These are phyloP conservation scores for Alternaria brassicicola DNA, from an alignment of 2,329 filamentous ascomycete genomes.

Conservation along the genomic window DNA sequence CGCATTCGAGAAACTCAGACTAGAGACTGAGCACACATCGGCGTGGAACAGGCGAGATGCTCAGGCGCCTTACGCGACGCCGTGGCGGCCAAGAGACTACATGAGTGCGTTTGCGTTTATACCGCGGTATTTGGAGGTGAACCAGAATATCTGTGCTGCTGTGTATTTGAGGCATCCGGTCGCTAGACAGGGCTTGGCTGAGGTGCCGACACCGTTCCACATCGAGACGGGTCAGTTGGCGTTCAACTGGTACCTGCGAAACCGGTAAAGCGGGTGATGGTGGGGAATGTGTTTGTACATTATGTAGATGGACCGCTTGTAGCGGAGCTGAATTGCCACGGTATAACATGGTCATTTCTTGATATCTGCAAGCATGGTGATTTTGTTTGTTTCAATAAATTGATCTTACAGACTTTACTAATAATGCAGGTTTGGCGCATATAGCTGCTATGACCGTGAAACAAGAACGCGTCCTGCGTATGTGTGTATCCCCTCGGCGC, in stretches of 20 bases:
- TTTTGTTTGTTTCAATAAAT: background rate
- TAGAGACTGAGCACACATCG: constrained; percentile 75
- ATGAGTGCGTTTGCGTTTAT: constrained; percentile 96
- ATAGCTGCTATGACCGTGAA: background rate
- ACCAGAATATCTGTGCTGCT: constrained; percentile 94
- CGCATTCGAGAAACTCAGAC: constrained; percentile 64
- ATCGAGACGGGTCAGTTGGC: constrained; percentile 76
- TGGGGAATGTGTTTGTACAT: constrained; percentile 9
- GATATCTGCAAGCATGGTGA: background rate
- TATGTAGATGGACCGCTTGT: constrained; percentile 3
- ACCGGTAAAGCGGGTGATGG: constrained; percentile 62
- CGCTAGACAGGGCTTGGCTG: constrained; percentile 77
- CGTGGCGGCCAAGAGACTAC: constrained; percentile 84
- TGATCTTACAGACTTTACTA: background rate
- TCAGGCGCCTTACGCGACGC: constrained; percentile 80
- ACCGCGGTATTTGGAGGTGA: constrained; percentile 93
- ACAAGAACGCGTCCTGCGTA: background rate
- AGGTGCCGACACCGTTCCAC: constrained; percentile 77
- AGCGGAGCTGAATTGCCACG: background rate
- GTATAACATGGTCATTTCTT: constrained; percentile 3
- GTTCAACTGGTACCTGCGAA: constrained; percentile 91
- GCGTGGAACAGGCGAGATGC: constrained; percentile 59
- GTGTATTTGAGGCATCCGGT: constrained; percentile 96
- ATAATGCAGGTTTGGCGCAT: background rate
- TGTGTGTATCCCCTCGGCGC: background rate